These are phyloP conservation scores for Botrytis deweyae DNA, from an alignment of 2,329 filamentous ascomycete species.

Conservation along the genomic window DNA sequence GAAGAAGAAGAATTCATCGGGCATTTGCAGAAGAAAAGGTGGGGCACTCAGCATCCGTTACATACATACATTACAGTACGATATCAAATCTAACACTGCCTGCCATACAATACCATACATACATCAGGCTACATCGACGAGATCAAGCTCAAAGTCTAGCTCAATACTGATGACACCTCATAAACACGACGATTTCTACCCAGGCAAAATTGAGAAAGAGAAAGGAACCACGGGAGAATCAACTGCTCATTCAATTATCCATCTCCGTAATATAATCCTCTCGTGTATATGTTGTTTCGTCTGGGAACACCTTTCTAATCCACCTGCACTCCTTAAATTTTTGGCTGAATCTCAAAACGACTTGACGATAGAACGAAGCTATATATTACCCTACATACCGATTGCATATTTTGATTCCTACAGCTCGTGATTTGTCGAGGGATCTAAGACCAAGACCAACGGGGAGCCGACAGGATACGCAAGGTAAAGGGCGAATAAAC, in stretches of 20 bases:
- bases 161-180: slow-evolving; percentile 3
- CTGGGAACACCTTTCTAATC: not conserved
- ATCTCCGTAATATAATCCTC: not conserved
- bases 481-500: slow-evolving; percentile 6
- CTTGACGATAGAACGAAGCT: not conserved
- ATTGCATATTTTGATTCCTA: not conserved
- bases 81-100: slow-evolving; percentile 12
- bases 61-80: not conserved
- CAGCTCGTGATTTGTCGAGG: not conserved
- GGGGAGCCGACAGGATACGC: slow-evolving; percentile 11
- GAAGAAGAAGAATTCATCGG: slow-evolving; percentile 14
- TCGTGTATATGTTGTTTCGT: not conserved
- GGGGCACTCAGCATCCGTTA: slow-evolving; percentile 14
- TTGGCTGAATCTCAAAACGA: slow-evolving; percentile 12
- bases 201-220: not conserved
- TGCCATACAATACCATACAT: slow-evolving; percentile 13
- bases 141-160: not conserved
- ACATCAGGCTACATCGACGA: slow-evolving; percentile 18
- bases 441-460: not conserved
- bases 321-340: not conserved
- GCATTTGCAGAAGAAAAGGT: slow-evolving; percentile 18
- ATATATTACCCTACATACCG: slow-evolving; percentile 1
- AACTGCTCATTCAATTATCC: not conserved
- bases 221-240: not conserved
- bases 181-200: not conserved